These are phyloP conservation scores for Scytalidium sp. DNA, from an alignment of 2,329 filamentous ascomycete species.

Conservation along the genomic window DNA sequence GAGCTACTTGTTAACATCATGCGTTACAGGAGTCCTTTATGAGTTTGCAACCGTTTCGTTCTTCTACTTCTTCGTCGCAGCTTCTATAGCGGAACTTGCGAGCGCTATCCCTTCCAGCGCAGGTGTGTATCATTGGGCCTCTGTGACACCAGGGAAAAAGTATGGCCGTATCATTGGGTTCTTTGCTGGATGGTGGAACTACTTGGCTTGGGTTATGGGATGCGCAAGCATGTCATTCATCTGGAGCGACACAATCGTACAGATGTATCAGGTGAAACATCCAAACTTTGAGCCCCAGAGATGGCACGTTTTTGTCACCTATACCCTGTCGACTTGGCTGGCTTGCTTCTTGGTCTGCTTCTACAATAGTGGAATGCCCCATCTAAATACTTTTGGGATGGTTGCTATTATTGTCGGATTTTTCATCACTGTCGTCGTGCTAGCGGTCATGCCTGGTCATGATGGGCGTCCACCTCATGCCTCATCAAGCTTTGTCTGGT, in stretches of 20 bases:
- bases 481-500: no score
- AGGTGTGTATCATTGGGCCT: constrained; percentile 57
- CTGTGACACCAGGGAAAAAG: constrained; percentile 49
- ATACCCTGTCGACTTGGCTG: constrained; percentile 40
- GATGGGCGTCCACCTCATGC: no score
- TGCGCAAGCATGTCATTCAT: constrained; percentile 2
- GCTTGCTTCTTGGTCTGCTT: constrained; percentile 43
- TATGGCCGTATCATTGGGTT: constrained; percentile 32
- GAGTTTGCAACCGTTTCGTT: constrained; percentile 48
- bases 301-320: constrained; percentile 47
- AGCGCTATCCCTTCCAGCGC: constrained; percentile 59
- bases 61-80: constrained; percentile 57
- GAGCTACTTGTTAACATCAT: no score
- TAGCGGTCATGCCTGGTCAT: constrained; percentile 53
- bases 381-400: constrained; percentile 47
- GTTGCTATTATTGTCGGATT: constrained; percentile 47
- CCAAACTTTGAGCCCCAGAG: constrained; percentile 36
- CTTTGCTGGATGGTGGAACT: constrained; percentile 46
- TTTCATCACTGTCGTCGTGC: constrained; percentile 50
- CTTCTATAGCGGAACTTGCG: constrained; percentile 57
- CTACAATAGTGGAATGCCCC: constrained; percentile 46
- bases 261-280: constrained; percentile 31
- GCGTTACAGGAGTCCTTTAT: constrained; percentile 57
- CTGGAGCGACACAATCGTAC: not conserved
- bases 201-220: constrained; percentile 37